Evolutionary conservation across 176 grass and related monocot species (phyloP), one percentile per base, ranked within the genome.

Genomic region (Ampelocalamus luodianensis): DNA sequence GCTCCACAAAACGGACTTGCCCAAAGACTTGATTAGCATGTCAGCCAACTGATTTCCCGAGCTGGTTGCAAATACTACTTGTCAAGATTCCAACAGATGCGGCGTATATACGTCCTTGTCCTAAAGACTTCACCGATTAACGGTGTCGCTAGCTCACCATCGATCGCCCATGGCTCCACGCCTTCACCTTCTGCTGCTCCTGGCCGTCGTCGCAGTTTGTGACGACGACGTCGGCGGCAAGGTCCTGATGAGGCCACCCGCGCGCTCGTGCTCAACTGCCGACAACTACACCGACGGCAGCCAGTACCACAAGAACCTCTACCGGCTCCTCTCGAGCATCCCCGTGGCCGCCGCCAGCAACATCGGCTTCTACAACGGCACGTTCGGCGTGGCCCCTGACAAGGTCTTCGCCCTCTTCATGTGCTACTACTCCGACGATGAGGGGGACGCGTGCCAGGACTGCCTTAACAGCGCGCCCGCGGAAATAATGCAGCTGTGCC

Each of bases 231-330:
- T 43, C 5, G 8, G 1, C 12, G 51, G 6, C 14, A 7, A 70
- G 22, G 22, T 44, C 49, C 14, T 46, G 45, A 46, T 71, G 9
- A 53, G 0, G 5, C 79, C 67, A 5, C 45, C 46, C 2, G 23
- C 23, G 5, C 17, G 42, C 11, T 17, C 49, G 0, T 84, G 71
- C 44, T 84, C 82, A 6, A 65, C 71, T 20, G 46, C 8, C 0
- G 34, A 60, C 14, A 93, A 90, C 79, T 89, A 84, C 73, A 82
- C 20, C 8, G 61, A 43, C 26, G 71, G 76, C 17, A 69, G 81
- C 73, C 10, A 18, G 43, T 90, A 82, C 79, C 37, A 86, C 13
- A 59, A 54, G 77, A 90, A 88, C 42, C 82, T 89, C n/a, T 17
- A 77, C 24, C 6, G 39, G 18, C 83, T 91, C 71, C 62, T 91